These are phyloP conservation scores for Fusarium graminum DNA, from an alignment of 2,329 filamentous ascomycete genomes.

Conservation along the genomic window DNA sequence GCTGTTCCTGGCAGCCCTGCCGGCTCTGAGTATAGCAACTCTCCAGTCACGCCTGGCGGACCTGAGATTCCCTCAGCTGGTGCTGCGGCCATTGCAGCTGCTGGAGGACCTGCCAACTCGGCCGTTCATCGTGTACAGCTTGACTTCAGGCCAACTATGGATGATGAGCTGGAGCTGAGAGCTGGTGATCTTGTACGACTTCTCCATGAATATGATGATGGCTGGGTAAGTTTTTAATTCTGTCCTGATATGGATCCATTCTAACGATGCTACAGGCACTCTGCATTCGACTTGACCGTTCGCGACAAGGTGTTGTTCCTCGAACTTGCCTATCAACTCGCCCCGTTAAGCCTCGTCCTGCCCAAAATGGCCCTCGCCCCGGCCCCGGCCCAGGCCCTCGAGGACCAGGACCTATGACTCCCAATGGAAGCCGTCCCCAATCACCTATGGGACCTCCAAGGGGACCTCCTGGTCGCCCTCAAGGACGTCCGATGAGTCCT, in stretches of 20 bases:
- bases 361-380: constrained; percentile 61
- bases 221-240: constrained; percentile 77
- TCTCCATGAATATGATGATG: constrained; percentile 96
- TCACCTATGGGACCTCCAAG: constrained; percentile 55
- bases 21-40: constrained; percentile 72
- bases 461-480: constrained; percentile 52
- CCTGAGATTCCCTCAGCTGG: constrained; percentile 59
- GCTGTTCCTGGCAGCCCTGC: constrained; percentile 69
- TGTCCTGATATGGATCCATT: constrained; percentile 3
- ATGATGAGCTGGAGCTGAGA: constrained; percentile 87
- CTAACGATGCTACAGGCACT: constrained; percentile 74
- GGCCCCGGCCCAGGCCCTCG: constrained; percentile 58
- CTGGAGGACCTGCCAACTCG: constrained; percentile 69
- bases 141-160: constrained; percentile 92
- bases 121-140: constrained; percentile 92
- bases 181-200: constrained; percentile 88
- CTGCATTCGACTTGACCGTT: constrained; percentile 89
- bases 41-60: constrained; percentile 64
- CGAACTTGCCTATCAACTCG: constrained; percentile 93
- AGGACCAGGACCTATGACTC: constrained; percentile 46
- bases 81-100: constrained; percentile 72
- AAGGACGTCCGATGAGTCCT: constrained; percentile 57
- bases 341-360: constrained; percentile 85
- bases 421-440: constrained; percentile 51
- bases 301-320: constrained; percentile 91